Evolutionary conservation across 2,329 filamentous ascomycete genomes (phyloP).

Genomic region (Colletotrichum limetticola): DNA sequence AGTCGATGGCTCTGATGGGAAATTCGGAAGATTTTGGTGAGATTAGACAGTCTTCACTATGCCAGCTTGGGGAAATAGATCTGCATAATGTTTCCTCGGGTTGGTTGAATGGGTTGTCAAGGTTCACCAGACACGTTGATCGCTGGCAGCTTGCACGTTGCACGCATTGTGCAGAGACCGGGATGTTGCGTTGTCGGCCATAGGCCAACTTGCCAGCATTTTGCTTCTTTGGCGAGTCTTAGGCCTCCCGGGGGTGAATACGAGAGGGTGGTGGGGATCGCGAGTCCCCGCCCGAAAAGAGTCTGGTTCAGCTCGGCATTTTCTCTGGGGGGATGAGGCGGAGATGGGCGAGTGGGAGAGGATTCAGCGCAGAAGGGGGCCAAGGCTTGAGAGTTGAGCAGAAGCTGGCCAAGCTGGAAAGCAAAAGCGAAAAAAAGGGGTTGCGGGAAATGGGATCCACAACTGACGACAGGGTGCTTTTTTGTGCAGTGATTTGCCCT

Average conservation of each 20-base stretch:
- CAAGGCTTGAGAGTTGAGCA: neutral
- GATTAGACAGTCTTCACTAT: neutral
- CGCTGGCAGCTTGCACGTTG: neutral
- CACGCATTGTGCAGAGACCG: neutral
- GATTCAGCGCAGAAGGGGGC: neutral
- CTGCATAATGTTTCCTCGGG: neutral
- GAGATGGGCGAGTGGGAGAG: neutral
- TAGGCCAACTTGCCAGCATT: too few species aligned
- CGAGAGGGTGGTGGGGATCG: neutral
- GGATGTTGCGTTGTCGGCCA: neutral
- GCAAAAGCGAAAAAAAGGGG: neutral
- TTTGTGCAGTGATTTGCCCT: neutral
- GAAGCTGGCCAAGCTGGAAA: neutral
- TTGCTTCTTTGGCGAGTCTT: neutral
- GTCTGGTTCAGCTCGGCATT: neutral
- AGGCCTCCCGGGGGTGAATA: neutral
- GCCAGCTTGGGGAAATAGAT: neutral
- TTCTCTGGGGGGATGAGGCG: neutral
- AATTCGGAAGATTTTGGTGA: neutral
- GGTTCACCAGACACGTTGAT: neutral
- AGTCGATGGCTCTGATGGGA: neutral
- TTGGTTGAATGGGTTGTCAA: neutral
- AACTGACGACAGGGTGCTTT: neutral
- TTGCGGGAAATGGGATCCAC: constrained; percentile 1
- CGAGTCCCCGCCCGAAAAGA: neutral